Evolutionary conservation across 2,329 filamentous ascomycete genomes (phyloP).

Genomic region (Fusarium acutatum): DNA sequence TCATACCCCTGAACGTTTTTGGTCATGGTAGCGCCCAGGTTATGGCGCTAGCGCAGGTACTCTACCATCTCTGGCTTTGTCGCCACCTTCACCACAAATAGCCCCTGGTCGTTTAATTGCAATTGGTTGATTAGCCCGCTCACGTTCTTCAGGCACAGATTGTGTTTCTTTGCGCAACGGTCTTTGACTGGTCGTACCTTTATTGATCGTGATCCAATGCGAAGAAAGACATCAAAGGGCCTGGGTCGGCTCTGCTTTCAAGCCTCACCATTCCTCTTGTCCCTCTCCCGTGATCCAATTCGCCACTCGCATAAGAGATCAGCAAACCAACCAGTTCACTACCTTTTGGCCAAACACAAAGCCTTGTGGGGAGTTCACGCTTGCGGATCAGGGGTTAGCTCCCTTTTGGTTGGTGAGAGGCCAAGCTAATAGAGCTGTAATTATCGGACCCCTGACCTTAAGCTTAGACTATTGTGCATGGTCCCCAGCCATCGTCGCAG

Average conservation of each 20-base stretch:
- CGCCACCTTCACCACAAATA: slow-evolving; percentile 32
- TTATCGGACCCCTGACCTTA: slow-evolving; percentile 28
- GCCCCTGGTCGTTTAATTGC: slow-evolving; percentile 5
- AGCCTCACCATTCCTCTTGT: slow-evolving; percentile 22
- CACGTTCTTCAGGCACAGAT: slow-evolving; percentile 22
- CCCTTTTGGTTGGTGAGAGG: background rate
- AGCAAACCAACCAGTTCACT: background rate
- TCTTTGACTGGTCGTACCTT: background rate
- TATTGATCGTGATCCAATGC: slow-evolving; percentile 4
- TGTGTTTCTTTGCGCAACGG: slow-evolving; percentile 11
- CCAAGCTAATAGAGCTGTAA: background rate
- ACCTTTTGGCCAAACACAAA: background rate
- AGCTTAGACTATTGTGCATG: slow-evolving; percentile 29
- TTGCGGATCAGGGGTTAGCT: slow-evolving; percentile 21
- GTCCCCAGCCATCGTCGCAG: slow-evolving; percentile 29
- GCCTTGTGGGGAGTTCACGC: slow-evolving; percentile 26
- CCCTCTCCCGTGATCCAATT: background rate
- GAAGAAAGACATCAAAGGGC: slow-evolving; percentile 1
- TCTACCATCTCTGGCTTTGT: slow-evolving; percentile 15
- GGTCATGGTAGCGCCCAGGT: slow-evolving; percentile 13
- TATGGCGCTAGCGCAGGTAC: slow-evolving; percentile 32
- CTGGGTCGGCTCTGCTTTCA: background rate
- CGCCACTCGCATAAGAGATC: slow-evolving; percentile 10
- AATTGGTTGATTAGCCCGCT: slow-evolving; percentile 20
- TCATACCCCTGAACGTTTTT: slow-evolving; percentile 10